These are phyloP conservation scores for Saccharomycopsis oosterbeekiorum DNA, from an alignment of 805 yeast species.

Conservation along the genomic window DNA sequence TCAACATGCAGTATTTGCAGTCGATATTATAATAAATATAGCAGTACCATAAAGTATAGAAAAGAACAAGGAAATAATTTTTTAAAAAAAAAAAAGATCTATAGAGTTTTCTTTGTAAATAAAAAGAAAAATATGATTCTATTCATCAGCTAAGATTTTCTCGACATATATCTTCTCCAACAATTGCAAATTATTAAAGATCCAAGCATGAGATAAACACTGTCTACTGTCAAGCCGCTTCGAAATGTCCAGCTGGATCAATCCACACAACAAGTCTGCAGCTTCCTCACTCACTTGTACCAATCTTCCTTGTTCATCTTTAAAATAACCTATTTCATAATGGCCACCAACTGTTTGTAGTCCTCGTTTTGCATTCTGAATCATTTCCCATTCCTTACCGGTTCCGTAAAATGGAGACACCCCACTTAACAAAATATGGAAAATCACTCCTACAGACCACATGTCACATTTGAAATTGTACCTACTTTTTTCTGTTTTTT, in stretches of 20 bases:
- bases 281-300: slow-evolving; percentile 30
- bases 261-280: slow-evolving; percentile 33
- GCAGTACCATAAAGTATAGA: no score
- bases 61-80: no score
- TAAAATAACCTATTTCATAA: slow-evolving; percentile 34
- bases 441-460: slow-evolving; percentile 60
- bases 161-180: not conserved
- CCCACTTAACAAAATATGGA: slow-evolving; percentile 51
- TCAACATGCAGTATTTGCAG: no score
- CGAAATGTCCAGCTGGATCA: slow-evolving; percentile 31
- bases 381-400: slow-evolving; percentile 32
- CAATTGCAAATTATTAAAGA: slow-evolving; percentile 19
- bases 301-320: slow-evolving; percentile 32
- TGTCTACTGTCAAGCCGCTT: slow-evolving; percentile 30
- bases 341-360: slow-evolving; percentile 22
- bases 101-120: no score
- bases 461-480: slow-evolving; percentile 52
- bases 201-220: slow-evolving; percentile 41
- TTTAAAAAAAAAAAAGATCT: no score
- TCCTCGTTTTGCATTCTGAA: not conserved
- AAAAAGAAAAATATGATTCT: not conserved
- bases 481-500: slow-evolving; percentile 24
- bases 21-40: no score
- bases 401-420: slow-evolving; percentile 52
- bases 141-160: not conserved